Base-by-base conservation (phyloP, 495 filamentous ascomycete species). In the Lasiosphaeriaceae sp. region DNA sequence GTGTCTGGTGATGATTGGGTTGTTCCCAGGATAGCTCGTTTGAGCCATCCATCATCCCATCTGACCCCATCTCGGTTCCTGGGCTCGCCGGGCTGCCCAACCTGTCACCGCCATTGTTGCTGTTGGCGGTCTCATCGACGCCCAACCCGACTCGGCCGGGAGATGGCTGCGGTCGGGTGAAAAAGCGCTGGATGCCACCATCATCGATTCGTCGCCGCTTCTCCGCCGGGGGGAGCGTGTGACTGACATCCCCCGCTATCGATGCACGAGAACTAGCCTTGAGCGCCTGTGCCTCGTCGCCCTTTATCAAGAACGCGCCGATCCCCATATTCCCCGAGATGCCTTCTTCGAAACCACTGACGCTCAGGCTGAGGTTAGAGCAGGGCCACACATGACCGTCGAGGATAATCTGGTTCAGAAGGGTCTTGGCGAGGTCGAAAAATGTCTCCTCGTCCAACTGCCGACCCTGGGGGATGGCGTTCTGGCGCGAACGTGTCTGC, bases 341-440 rank as follows among this genome's bases (percentile, higher is more conserved):
- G 7, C 90, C 87, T 60, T 97, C 93, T 70, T 98, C 91, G 57
- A 97, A 97, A 5, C 92, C 90, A 19, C 85, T 83, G 52, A 98
- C 90, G 63, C 86, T 89, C 46, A 98, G 72, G 55, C 86, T 90
- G 41, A 98, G 72, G 69, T 94, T 89, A 14, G 83, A 74, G 69
- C 93, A 97, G 21, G 94, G 94, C 90, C 92, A 97, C 24, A 86
- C 83, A 47, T 79, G 75, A 23, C 86, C 90, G 54, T 96, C 94
- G 2, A 77, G 80, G 3, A 87, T 77, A 26, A 96, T 84, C 58
- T 96, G 90, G 44, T 79, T 79, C 37, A 97, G 74, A 48, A 98
- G 70, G 9, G 72, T 84, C 70, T 85, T 89, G 20, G 90, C 88
- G 24, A 96, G 77, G 11, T 89, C 84, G 59, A 89, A 90, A 16